These are phyloP conservation scores for Magnaporthiopsis rhizophila DNA, from an alignment of 2,329 filamentous ascomycete species.

Conservation along the genomic window DNA sequence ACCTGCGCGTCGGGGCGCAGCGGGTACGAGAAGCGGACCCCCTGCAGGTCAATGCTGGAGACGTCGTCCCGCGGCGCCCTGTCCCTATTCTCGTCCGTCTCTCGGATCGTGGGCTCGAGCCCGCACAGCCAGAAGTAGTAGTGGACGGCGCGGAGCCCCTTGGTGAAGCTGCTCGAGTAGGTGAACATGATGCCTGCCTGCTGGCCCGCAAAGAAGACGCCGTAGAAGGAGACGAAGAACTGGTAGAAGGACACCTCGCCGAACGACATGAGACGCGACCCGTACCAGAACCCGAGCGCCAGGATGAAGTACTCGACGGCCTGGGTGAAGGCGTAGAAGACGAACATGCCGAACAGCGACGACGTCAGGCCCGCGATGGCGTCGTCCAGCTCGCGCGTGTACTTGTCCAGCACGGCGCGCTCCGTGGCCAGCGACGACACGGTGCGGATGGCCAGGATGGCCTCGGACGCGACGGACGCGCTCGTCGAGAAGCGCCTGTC, in stretches of 20 bases:
- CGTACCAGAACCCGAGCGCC: slow-evolving; percentile 34
- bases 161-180: slow-evolving; percentile 45
- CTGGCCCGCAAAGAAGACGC: slow-evolving; percentile 38
- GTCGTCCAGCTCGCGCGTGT: slow-evolving; percentile 24
- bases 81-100: slow-evolving; percentile 31
- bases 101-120: slow-evolving; percentile 31
- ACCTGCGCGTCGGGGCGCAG: slow-evolving; percentile 30
- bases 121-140: slow-evolving; percentile 41
- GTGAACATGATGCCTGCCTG: slow-evolving; percentile 32
- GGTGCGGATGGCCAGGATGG: slow-evolving; percentile 17
- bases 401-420: slow-evolving; percentile 22
- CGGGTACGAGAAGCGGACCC: slow-evolving; percentile 59
- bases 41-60: slow-evolving; percentile 37
- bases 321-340: slow-evolving; percentile 27
- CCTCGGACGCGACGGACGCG: slow-evolving; percentile 34
- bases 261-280: slow-evolving; percentile 27
- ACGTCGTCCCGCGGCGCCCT: slow-evolving; percentile 22
- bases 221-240: slow-evolving; percentile 44
- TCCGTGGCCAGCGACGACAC: slow-evolving; percentile 17
- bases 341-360: slow-evolving; percentile 21
- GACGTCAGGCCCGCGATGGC: slow-evolving; percentile 19
- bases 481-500: slow-evolving; percentile 27
- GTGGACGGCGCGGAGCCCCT: slow-evolving; percentile 38
- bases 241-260: slow-evolving; percentile 31
- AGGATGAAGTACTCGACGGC: slow-evolving; percentile 33